These are phyloP conservation scores for Salix brachista DNA, from an alignment of 345 rosid genomes.

Conservation along the genomic window DNA sequence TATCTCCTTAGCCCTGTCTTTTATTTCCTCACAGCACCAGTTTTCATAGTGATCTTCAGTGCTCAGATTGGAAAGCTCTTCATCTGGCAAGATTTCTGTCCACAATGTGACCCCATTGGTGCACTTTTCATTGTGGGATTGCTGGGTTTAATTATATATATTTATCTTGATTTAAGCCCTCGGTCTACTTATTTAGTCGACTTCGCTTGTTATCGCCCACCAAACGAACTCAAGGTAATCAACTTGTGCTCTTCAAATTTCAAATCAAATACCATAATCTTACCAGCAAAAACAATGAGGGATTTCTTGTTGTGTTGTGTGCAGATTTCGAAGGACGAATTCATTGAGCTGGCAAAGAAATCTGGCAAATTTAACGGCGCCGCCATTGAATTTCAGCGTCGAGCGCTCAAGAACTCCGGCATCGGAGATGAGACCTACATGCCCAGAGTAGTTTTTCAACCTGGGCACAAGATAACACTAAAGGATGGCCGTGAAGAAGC, in stretches of 20 bases:
- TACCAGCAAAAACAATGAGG: background rate
- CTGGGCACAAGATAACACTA: slow-evolving; percentile 31
- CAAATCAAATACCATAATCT: background rate
- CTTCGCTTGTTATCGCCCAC: slow-evolving; percentile 65
- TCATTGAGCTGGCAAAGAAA: slow-evolving; percentile 45
- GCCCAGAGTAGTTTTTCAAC: slow-evolving; percentile 49
- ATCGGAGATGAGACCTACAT: slow-evolving; percentile 70
- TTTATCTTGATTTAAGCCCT: slow-evolving; percentile 41
- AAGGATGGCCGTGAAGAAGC: slow-evolving; percentile 69
- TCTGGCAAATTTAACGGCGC: slow-evolving; percentile 54
- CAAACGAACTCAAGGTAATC: slow-evolving; percentile 58
- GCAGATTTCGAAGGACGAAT: slow-evolving; percentile 57
- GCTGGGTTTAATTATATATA: slow-evolving; percentile 25
- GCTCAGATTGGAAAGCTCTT: slow-evolving; percentile 28
- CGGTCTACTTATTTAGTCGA: slow-evolving; percentile 48
- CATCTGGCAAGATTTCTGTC: slow-evolving; percentile 25
- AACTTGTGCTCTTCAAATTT: too few species aligned
- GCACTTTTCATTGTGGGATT: slow-evolving; percentile 17
- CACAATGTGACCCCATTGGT: slow-evolving; percentile 6
- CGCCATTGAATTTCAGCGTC: slow-evolving; percentile 49
- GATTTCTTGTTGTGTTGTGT: background rate
- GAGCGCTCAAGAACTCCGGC: slow-evolving; percentile 48
- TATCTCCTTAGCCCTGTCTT: slow-evolving; percentile 47
- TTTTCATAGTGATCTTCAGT: slow-evolving; percentile 29
- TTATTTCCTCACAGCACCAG: slow-evolving; percentile 33